These are phyloP conservation scores for Osmanthus fragrans DNA, from an alignment of 257 asterid species.

Conservation along the genomic window DNA sequence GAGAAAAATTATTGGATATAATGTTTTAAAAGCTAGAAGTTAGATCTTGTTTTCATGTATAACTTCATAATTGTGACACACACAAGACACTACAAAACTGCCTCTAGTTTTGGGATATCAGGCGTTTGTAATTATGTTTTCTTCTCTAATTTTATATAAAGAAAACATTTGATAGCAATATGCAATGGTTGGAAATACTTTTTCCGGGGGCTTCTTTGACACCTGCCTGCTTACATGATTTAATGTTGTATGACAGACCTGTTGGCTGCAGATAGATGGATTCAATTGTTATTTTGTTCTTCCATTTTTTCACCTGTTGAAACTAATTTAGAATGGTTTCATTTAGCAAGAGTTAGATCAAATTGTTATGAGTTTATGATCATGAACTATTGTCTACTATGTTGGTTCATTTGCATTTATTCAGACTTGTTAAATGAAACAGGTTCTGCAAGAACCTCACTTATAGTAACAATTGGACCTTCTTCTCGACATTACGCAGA, in stretches of 20 bases:
- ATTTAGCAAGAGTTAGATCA: neutral
- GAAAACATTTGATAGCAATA: neutral
- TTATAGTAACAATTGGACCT: slow-evolving; percentile 76
- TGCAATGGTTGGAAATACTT: neutral
- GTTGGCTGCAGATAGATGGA: neutral
- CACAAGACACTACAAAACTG: neutral
- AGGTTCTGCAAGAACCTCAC: slow-evolving; percentile 98
- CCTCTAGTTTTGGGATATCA: neutral
- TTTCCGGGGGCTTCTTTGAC: neutral
- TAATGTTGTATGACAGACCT: neutral
- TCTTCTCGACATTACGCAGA: slow-evolving; percentile 85
- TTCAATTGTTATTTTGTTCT: neutral
- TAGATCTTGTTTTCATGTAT: neutral
- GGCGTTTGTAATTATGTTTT: neutral
- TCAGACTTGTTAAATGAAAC: slow-evolving; percentile 29
- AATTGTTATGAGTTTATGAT: neutral
- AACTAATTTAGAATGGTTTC: neutral
- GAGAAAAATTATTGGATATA: neutral
- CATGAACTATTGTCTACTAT: neutral
- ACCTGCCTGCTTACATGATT: neutral
- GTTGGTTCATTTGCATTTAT: slow-evolving; percentile 13
- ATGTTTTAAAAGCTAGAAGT: neutral
- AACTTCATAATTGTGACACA: neutral
- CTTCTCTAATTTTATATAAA: neutral
- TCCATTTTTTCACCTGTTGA: neutral